Base-by-base conservation (phyloP, 2,329 filamentous ascomycete genomes). In the Dactylellina cionopaga region DNA sequence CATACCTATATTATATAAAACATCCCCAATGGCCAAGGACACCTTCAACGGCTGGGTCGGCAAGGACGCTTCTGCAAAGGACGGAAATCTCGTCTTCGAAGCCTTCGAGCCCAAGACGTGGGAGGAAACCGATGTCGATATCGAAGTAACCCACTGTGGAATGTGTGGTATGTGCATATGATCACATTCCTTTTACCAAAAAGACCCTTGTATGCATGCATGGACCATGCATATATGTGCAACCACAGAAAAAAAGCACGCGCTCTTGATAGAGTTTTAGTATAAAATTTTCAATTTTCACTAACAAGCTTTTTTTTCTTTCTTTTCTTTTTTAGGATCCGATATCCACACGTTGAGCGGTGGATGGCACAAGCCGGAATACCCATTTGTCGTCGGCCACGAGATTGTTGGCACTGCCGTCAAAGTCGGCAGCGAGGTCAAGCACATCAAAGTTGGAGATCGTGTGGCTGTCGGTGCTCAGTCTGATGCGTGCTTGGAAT, bases 51-150 rank as follows among this genome's bases (percentile, higher is more conserved):
- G 58, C 15, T 71, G 66, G 66, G 59, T 71, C 19, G 66, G 51
- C 15, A 64, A 71, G 9, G 58, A 71, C 37, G 11, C 22, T 13
- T 31, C 39, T 29, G 58, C 58, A 3, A 46, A 35, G 5, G 74
- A 76, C 9, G 74, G 72, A 13, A 58, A 75, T 24, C 56, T 75
- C 11, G 68, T 74, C 17, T 72, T 74, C 15, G 60, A 60, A 37
- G 80, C 84, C 63, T 89, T 85, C 62, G 82, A 87, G 79, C 87
- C 87, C 35, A 90, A 90, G 82, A 80, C 81, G n/a, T 90, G 87
- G 85, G 84, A 87, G 44, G 88, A 90, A 78, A 85, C 83, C 24
- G 87, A 90, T 74, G 80, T 90, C 59, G 88, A 90, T 77, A 88
- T 90, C 75, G 82, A 85, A 77, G 81, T 90, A 74, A 85, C 86